phyloP scores from a whole-genome alignment of 2,329 filamentous ascomycete genomes.

The Didymella glomerata region DNA sequence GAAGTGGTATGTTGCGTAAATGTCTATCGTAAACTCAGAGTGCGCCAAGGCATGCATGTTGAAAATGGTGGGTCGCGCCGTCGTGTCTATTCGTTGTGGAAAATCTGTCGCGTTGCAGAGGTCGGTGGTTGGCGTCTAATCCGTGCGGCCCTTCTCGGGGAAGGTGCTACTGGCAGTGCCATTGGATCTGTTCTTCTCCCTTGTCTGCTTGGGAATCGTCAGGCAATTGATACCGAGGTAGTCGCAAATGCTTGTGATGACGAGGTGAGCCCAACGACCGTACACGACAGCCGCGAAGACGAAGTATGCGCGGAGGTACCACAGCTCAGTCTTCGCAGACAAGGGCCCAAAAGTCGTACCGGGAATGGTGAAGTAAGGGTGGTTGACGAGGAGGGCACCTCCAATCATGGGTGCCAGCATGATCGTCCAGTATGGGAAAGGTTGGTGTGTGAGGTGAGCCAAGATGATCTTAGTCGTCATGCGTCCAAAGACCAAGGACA shows the following conservation, averaged over 20 bases:
- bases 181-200: conserved; percentile 42
- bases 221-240: conserved; percentile 94
- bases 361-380: conserved; percentile 69
- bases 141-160: conserved; percentile 45
- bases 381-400: conserved; percentile 82
- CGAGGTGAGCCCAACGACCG: conserved; percentile 89
- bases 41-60: conserved; percentile 20
- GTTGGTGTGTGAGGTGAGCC: conserved; percentile 89
- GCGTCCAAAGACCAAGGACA: conserved; percentile 96
- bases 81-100: conserved; percentile 11
- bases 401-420: conserved; percentile 87
- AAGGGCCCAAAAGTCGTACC: conserved; percentile 65
- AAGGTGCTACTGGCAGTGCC: conserved; percentile 40
- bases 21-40: conserved; percentile 18
- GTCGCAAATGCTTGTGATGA: conserved; percentile 89
- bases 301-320: conserved; percentile 86
- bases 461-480: conserved; percentile 99
- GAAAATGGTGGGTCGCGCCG: conserved; percentile 12
- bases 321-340: conserved; percentile 71
- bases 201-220: conserved; percentile 68
- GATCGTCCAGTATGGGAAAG: conserved; percentile 96
- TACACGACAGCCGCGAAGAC: conserved; percentile 85
- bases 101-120: neutral
- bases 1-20: conserved; percentile 15
- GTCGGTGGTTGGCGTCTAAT: conserved; percentile 27